A percentile compares a stretch with the other conserved stretches of the same genome.
These are phyloP conservation scores for Arthroderma sp. DNA, from an alignment of 2,329 filamentous ascomycete genomes.

Conservation along the genomic window DNA sequence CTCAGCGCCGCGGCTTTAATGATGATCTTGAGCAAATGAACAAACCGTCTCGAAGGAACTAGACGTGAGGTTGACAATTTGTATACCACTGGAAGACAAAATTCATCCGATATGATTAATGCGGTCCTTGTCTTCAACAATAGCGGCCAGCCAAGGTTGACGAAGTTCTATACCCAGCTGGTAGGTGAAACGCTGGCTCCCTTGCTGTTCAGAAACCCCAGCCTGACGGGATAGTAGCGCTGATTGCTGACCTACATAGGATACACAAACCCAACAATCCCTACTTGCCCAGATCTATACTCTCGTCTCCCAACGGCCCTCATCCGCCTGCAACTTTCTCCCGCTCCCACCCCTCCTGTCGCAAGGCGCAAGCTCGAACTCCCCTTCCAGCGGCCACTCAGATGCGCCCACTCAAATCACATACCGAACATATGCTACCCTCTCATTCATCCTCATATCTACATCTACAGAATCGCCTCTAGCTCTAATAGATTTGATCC, in stretches of 20 bases:
- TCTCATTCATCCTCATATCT: slow-evolving; percentile 97
- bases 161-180: slow-evolving; percentile 97
- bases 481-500: slow-evolving; percentile 88
- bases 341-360: slow-evolving; percentile 56
- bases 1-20: no score
- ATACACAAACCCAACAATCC: slow-evolving; percentile 92
- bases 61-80: no score
- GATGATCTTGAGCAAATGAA: no score
- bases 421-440: slow-evolving; percentile 93
- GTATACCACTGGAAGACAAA: no score
- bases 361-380: slow-evolving; percentile 36
- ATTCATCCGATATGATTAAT: slow-evolving; percentile 63
- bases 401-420: slow-evolving; percentile 92
- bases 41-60: no score
- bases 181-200: slow-evolving; percentile 35
- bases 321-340: slow-evolving; percentile 94
- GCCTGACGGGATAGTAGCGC: no score
- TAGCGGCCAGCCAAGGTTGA: slow-evolving; percentile 87
- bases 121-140: slow-evolving; percentile 98
- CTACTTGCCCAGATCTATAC: slow-evolving; percentile 96
- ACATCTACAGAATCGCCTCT: slow-evolving; percentile 93
- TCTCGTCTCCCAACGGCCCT: slow-evolving; percentile 78
- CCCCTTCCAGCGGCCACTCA: slow-evolving; percentile 45
- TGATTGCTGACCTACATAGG: slow-evolving; percentile 39
- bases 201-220: neutral